phyloP scores from a whole-genome alignment of 306 rosid genomes.

The Acacia melanoxylon region DNA sequence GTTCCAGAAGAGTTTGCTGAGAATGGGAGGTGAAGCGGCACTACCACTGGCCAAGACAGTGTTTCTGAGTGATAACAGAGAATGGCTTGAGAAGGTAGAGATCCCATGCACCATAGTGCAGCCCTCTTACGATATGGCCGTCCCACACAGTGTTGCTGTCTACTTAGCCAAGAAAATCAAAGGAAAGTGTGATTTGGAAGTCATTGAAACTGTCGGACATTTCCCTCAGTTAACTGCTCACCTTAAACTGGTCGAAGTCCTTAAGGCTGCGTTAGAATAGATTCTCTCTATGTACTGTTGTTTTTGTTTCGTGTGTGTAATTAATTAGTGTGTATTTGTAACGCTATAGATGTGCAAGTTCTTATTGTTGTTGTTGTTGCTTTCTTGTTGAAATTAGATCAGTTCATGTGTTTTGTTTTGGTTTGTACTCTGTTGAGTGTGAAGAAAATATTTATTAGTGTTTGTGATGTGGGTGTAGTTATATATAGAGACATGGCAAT shows the following conservation, averaged over 20 bases:
- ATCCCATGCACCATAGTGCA: slow-evolving; percentile 81
- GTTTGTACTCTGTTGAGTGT: neutral
- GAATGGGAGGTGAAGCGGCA: slow-evolving; percentile 59
- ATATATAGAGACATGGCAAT: neutral
- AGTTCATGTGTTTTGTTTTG: neutral
- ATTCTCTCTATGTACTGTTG: neutral
- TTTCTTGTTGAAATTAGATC: neutral
- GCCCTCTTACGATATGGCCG: slow-evolving; percentile 52
- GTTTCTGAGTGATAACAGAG: slow-evolving; percentile 65
- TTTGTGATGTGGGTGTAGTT: neutral
- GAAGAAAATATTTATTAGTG: neutral
- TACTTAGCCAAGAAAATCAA: slow-evolving; percentile 74
- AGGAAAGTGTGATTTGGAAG: slow-evolving; percentile 56
- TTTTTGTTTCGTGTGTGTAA: neutral
- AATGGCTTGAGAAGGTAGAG: slow-evolving; percentile 60
- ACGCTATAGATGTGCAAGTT: neutral
- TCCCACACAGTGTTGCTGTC: slow-evolving; percentile 57
- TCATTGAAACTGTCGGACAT: slow-evolving; percentile 58
- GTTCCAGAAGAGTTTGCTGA: slow-evolving; percentile 48
- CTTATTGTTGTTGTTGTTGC: neutral
- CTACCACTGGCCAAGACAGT: slow-evolving; percentile 62
- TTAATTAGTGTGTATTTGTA: neutral
- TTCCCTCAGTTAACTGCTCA: slow-evolving; percentile 84
- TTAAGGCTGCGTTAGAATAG: slow-evolving; percentile 42
- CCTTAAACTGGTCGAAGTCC: slow-evolving; percentile 60